Evolutionary conservation across 2,329 filamentous ascomycete genomes (phyloP).

Genomic region (Lecanicillium sp.): DNA sequence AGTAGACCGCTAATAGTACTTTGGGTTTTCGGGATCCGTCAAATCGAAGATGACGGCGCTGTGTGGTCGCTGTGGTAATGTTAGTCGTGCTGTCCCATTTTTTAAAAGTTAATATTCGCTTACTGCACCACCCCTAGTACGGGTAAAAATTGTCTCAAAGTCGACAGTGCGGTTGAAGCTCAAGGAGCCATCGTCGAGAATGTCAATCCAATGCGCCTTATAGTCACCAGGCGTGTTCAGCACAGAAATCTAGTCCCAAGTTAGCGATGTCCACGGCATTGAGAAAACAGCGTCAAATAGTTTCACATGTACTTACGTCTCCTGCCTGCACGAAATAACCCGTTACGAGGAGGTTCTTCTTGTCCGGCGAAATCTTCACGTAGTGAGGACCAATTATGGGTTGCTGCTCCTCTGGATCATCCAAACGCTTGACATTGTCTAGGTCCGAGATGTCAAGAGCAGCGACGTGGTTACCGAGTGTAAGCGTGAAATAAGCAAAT

Average conservation of each 20-base stretch:
- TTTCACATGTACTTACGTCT: conserved; percentile 25
- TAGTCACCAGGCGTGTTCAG: conserved; percentile 55
- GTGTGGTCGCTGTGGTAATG: conserved; percentile 35
- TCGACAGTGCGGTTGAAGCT: conserved; percentile 54
- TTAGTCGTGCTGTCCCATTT: not conserved
- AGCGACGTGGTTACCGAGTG: conserved; percentile 53
- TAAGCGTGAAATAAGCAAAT: conserved; percentile 52
- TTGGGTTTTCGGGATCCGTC: conserved; percentile 43
- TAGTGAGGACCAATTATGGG: conserved; percentile 56
- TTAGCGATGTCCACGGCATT: conserved; percentile 4
- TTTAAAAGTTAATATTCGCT: conserved; percentile 1
- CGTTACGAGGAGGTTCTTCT: conserved; percentile 57
- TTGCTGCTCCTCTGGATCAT: conserved; percentile 50
- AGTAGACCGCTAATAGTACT: conserved; percentile 42
- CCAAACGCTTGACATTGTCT: conserved; percentile 51
- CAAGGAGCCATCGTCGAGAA: conserved; percentile 44
- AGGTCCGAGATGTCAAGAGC: conserved; percentile 55
- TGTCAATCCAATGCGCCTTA: conserved; percentile 56
- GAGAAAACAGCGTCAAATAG: too few species aligned
- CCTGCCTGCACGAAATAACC: conserved; percentile 60
- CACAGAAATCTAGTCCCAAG: conserved; percentile 35
- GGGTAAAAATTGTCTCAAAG: conserved; percentile 43
- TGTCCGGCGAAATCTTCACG: conserved; percentile 55
- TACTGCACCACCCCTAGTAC: conserved; percentile 42
- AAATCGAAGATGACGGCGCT: conserved; percentile 49